Percentiles rank a stretch among this genome's conserved stretches.
Conservation (phyloP, 768 basidiomycete genomes). For the Kwoniella sp. region DNA sequence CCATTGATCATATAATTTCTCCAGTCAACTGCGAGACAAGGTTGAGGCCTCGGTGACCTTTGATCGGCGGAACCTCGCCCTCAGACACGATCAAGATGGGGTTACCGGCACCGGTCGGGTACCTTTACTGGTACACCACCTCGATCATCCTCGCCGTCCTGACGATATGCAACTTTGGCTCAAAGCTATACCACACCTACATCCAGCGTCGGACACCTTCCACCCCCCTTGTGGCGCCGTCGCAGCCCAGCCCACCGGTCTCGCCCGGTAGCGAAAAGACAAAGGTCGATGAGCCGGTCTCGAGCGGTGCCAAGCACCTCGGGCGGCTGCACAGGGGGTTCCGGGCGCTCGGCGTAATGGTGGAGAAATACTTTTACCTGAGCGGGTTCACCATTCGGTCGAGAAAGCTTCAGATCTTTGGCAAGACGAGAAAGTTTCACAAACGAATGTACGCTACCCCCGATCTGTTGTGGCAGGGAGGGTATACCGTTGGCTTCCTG, state of each 20-base stretch:
- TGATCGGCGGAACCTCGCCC: too few relatives aligned
- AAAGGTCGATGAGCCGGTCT: not conserved
- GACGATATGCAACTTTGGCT: conserved; percentile 25
- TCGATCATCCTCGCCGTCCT: conserved; percentile 30
- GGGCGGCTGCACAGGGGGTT: conserved; percentile 2
- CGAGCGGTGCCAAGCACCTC: not conserved
- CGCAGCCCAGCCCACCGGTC: not conserved
- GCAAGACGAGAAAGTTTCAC: conserved; percentile 10
- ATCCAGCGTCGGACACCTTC: not conserved
- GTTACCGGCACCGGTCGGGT: conserved; percentile 18
- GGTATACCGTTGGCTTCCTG: conserved; percentile 21
- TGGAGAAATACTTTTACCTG: conserved; percentile 20
- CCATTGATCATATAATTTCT: too few relatives aligned
- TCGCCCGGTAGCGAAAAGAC: not conserved
- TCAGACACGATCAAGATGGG: conserved; percentile 2
- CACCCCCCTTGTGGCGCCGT: not conserved
- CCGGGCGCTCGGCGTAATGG: not conserved
- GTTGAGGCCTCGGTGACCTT: too few relatives aligned
- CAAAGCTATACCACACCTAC: conserved; percentile 11
- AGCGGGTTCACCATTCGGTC: conserved; percentile 14
- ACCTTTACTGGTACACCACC: conserved; percentile 40
- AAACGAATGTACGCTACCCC: conserved; percentile 12
- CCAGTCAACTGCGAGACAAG: too few relatives aligned
- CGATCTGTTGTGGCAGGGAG: conserved; percentile 23
- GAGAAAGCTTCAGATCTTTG: conserved; percentile 2